phyloP scores from a whole-genome alignment of 495 filamentous ascomycete genomes.

The Ramalina peruviana region DNA sequence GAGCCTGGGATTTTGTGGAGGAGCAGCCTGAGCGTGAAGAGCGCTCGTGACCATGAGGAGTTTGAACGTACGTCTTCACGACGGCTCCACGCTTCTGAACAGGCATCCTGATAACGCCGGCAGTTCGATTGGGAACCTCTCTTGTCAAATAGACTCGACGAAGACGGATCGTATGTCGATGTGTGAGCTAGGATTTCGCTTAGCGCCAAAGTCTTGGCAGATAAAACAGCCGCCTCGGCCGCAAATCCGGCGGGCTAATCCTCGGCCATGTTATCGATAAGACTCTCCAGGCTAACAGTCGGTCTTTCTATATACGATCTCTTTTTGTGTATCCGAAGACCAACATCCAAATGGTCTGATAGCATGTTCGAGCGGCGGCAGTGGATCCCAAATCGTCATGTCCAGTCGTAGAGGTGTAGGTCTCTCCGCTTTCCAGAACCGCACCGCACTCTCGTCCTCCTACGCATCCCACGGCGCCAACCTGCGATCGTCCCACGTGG shows the following conservation, averaged over 20 bases:
- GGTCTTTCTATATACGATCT: too few relatives aligned
- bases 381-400: constrained; percentile 21
- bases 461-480: constrained; percentile 78
- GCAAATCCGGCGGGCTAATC: constrained; percentile 1
- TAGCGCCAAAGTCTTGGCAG: constrained; percentile 18
- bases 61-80: constrained; percentile 14
- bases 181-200: too few relatives aligned
- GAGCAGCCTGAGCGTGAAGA: constrained; percentile 51
- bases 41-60: too few relatives aligned
- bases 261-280: too few relatives aligned
- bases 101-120: constrained; percentile 30
- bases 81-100: constrained; percentile 19
- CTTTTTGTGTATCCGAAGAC: too few relatives aligned
- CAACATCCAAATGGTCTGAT: too few relatives aligned
- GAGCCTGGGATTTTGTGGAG: constrained; percentile 38
- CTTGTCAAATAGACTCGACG: too few relatives aligned
- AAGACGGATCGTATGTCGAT: too few relatives aligned
- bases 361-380: too few relatives aligned
- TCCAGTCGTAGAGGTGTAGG: constrained; percentile 56
- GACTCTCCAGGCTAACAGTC: too few relatives aligned
- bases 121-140: too few relatives aligned
- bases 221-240: neutral
- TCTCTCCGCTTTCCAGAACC: constrained; percentile 80
- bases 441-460: constrained; percentile 61
- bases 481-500: constrained; percentile 67